A percentile compares a stretch with the other conserved stretches of the same genome.
These are phyloP conservation scores for Oldenlandia corymbosa DNA, from an alignment of 257 asterid genomes.

Conservation along the genomic window DNA sequence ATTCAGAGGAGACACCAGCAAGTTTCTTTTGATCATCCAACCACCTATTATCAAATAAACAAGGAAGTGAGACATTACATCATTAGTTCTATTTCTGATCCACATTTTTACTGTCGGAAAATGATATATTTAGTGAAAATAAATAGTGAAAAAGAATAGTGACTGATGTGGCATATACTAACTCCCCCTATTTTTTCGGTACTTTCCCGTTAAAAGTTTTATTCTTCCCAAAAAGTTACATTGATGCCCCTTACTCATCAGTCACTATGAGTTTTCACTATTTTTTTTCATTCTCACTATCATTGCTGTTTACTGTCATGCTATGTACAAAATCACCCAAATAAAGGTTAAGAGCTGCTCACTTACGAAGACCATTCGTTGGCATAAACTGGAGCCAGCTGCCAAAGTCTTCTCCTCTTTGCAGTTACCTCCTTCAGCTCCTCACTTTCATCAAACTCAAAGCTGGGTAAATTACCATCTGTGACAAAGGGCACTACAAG, in stretches of 20 bases:
- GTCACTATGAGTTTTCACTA: no score
- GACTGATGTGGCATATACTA: not conserved
- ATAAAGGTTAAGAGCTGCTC: no score
- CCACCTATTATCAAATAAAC: conserved; percentile 56
- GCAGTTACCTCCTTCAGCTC: conserved; percentile 45
- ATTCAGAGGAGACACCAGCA: conserved; percentile 74
- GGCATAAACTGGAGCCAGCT: conserved; percentile 57
- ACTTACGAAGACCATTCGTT: conserved; percentile 85
- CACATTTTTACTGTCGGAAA: not conserved
- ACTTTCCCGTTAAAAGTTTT: no score
- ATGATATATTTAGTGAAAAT: no score
- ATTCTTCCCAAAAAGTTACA: no score
- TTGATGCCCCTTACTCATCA: no score
- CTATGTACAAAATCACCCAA: no score
- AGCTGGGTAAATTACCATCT: conserved; percentile 48
- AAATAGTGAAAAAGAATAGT: conserved; percentile 9
- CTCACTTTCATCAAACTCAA: conserved; percentile 61
- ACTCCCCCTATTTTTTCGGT: no score
- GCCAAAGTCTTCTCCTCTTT: conserved; percentile 83
- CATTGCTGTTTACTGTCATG: no score
- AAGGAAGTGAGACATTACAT: conserved; percentile 10
- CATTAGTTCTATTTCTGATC: not conserved
- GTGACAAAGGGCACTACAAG: conserved; percentile 81
- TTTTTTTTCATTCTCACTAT: no score
- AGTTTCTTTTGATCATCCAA: conserved; percentile 81